A percentile compares a stretch with the other conserved stretches of the same genome.
phyloP scores from a whole-genome alignment of 2,329 filamentous ascomycete species.

The Aspergillus fumigatus region DNA sequence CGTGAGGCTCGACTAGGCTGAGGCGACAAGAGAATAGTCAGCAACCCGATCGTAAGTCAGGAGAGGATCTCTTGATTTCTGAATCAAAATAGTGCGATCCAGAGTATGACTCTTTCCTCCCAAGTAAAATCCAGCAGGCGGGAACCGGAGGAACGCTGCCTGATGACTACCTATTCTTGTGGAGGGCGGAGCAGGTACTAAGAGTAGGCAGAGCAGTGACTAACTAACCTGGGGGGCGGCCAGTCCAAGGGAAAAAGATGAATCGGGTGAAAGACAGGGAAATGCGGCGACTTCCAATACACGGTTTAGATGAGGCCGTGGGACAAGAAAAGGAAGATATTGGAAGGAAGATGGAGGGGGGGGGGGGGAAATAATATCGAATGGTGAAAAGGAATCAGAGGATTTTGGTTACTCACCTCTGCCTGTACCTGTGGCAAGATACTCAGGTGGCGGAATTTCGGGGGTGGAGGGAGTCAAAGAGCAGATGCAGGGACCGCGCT shows the following conservation, averaged over 20 bases:
- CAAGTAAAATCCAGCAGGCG: not conserved
- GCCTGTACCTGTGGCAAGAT: not conserved
- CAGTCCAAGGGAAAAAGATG: conserved; percentile 9
- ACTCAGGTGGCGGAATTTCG: not conserved
- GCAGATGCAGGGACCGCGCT: conserved; percentile 18
- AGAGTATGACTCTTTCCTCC: conserved; percentile 3
- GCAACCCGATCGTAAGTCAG: conserved; percentile 10
- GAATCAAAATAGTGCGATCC: not conserved
- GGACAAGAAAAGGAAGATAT: not conserved
- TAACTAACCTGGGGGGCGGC: not conserved
- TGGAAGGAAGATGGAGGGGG: not conserved
- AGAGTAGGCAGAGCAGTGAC: conserved; percentile 9
- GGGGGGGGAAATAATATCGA: not conserved
- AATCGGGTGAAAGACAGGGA: not conserved
- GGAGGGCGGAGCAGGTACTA: conserved; percentile 7
- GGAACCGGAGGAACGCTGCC: conserved; percentile 10
- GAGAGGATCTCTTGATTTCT: not conserved
- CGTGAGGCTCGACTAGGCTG: conserved; percentile 14
- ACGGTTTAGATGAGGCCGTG: not conserved
- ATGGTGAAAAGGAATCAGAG: not conserved
- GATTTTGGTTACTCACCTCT: not conserved
- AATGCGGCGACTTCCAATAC: not conserved
- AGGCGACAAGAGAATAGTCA: conserved; percentile 15
- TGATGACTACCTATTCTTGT: conserved; percentile 13
- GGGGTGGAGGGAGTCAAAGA: not conserved